phyloP scores from a whole-genome alignment of 2,329 filamentous ascomycete genomes.

The Diaporthe citrichinensis region DNA sequence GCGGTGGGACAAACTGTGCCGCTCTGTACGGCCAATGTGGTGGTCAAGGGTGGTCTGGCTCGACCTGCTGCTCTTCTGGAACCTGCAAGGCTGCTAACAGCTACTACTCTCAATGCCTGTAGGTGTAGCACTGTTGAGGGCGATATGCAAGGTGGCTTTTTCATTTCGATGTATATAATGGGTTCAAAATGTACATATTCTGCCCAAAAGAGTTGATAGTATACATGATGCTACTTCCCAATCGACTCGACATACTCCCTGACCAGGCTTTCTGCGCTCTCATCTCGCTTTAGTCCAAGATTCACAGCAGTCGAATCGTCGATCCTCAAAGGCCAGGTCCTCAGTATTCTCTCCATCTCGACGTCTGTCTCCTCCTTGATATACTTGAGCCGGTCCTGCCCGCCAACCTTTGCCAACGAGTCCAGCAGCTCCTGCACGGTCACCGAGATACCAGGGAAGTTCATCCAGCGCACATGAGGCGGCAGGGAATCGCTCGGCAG shows the following conservation, averaged over 20 bases:
- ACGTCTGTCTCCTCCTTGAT: constrained; percentile 64
- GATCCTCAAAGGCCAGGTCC: constrained; percentile 67
- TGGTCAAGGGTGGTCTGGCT: constrained; percentile 27
- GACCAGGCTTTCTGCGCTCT: constrained; percentile 39
- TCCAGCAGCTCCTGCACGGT: constrained; percentile 68
- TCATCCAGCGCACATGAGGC: constrained; percentile 51
- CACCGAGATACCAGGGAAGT: constrained; percentile 66
- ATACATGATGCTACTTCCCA: constrained; percentile 5
- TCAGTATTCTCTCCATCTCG: constrained; percentile 63
- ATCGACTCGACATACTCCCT: constrained; percentile 39
- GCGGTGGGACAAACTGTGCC: constrained; percentile 22
- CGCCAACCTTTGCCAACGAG: constrained; percentile 63
- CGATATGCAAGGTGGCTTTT: not conserved
- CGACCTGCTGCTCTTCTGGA: constrained; percentile 33
- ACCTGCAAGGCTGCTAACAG: constrained; percentile 34
- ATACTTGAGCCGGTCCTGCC: constrained; percentile 57
- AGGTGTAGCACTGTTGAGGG: not conserved
- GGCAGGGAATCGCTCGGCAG: constrained; percentile 57
- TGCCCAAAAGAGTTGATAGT: not conserved
- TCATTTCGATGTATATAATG: not conserved
- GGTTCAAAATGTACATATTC: constrained; percentile 1
- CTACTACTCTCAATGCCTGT: constrained; percentile 38
- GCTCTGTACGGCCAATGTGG: constrained; percentile 37
- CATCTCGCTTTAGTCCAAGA: constrained; percentile 36
- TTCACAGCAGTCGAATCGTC: constrained; percentile 54